phyloP scores from a whole-genome alignment of 352 stramenopile genomes.

The Pythium aristosporum region DNA sequence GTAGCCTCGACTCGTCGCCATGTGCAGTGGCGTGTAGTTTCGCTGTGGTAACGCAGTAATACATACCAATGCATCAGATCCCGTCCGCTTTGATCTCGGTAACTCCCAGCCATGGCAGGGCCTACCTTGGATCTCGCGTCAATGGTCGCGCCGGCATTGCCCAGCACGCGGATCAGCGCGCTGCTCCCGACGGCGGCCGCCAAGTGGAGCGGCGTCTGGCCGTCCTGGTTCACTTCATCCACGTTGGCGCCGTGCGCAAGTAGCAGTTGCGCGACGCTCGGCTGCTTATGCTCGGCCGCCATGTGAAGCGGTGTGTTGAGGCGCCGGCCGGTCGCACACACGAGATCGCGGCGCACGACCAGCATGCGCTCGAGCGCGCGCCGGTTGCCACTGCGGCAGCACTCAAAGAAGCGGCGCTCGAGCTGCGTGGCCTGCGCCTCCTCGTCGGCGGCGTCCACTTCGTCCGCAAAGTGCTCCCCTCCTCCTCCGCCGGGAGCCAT shows the following conservation, averaged over 20 bases:
- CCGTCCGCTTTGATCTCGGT: background rate
- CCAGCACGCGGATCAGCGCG: conserved; percentile 19
- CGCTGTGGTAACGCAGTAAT: conserved; percentile 8
- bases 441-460: conserved; percentile 4
- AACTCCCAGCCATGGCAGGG: background rate
- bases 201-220: conserved; percentile 21
- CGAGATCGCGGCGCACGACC: conserved; percentile 7
- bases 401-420: conserved; percentile 18
- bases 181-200: conserved; percentile 18
- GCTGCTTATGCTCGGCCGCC: conserved; percentile 16
- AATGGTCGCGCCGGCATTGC: conserved; percentile 18
- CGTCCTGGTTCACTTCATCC: conserved; percentile 26
- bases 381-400: conserved; percentile 5
- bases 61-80: background rate
- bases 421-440: conserved; percentile 8
- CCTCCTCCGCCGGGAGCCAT: background rate
- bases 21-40: conserved; percentile 26
- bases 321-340: conserved; percentile 14
- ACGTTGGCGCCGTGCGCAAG: conserved; percentile 20
- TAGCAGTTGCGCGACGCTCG: conserved; percentile 16
- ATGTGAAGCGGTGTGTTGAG: conserved; percentile 22
- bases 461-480: background rate
- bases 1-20: conserved; percentile 24
- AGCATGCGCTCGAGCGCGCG: conserved; percentile 11
- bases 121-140: conserved; percentile 22